Conservation (phyloP, 2,329 filamentous ascomycete species). For the Penicillium sp. region DNA sequence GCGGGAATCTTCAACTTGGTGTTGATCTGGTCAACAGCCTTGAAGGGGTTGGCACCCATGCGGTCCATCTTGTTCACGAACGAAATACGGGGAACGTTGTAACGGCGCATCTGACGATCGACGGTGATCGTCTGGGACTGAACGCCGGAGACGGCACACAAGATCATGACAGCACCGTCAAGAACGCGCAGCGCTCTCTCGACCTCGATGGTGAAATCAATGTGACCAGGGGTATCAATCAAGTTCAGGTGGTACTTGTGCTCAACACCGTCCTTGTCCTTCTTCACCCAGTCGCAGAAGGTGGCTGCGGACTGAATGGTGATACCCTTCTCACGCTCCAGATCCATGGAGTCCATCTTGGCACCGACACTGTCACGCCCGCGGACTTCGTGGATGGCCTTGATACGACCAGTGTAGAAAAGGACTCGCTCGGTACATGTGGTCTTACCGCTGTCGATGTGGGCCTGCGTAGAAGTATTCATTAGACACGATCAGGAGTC, state of each 20-base stretch:
- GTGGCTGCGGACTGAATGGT: conserved; percentile 98
- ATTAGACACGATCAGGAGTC: conserved; percentile 2
- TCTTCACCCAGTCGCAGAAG: conserved; percentile 95
- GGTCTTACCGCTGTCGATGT: conserved; percentile 98
- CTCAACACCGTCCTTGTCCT: conserved; percentile 72
- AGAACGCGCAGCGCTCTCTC: conserved; percentile 92
- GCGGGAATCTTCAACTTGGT: conserved; percentile 90
- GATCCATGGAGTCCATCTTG: conserved; percentile 99
- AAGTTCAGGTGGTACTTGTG: conserved; percentile 96
- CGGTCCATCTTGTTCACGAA: conserved; percentile 99
- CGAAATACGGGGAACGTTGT: conserved; percentile 91
- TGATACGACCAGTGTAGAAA: conserved; percentile 97
- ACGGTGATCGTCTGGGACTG: conserved; percentile 98
- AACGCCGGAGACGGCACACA: conserved; percentile 95
- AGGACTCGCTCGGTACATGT: conserved; percentile 95
- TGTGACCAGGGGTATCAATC: conserved; percentile 97
- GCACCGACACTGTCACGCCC: conserved; percentile 87
- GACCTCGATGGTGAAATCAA: conserved; percentile 98
- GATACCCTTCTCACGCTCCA: conserved; percentile 97
- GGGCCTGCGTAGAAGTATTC: conserved; percentile 60
- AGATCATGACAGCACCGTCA: conserved; percentile 96
- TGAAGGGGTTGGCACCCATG: conserved; percentile 98
- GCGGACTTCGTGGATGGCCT: conserved; percentile 94
- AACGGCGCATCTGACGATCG: conserved; percentile 97
- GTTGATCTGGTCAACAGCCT: conserved; percentile 96